Percentiles rank a stretch among this genome's conserved stretches.
These are phyloP conservation scores for Pelargonium citronellum DNA, from an alignment of 441 rosid genomes.

Conservation along the genomic window DNA sequence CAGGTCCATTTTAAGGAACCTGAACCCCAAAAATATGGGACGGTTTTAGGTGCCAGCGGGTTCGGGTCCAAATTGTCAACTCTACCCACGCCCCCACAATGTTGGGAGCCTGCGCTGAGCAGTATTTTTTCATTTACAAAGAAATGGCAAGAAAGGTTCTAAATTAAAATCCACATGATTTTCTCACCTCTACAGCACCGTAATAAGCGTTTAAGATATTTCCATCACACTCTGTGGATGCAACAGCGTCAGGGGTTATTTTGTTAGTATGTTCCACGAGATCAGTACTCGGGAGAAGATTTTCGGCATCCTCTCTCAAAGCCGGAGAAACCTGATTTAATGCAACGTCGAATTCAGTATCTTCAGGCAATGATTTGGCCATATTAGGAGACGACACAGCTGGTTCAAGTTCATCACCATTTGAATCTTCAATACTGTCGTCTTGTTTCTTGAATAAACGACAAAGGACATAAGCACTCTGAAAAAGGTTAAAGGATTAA, in stretches of 20 bases:
- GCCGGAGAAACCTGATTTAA: conserved; percentile 33
- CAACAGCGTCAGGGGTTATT: conserved; percentile 14
- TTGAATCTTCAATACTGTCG: not conserved
- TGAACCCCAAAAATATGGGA: too few species aligned
- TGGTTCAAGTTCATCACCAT: not conserved
- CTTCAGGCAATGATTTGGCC: not conserved
- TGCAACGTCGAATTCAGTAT: conserved; percentile 16
- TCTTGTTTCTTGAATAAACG: not conserved
- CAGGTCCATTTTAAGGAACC: too few species aligned
- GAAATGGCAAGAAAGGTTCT: not conserved
- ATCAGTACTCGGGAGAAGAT: conserved; percentile 14
- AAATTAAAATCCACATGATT: conserved; percentile 8
- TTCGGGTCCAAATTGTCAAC: too few species aligned
- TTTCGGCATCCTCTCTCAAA: conserved; percentile 16
- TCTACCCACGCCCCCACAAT: too few species aligned
- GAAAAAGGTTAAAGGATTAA: not conserved
- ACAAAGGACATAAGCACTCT: conserved; percentile 1
- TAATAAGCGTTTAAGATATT: too few species aligned
- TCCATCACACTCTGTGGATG: conserved; percentile 22
- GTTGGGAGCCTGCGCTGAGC: too few species aligned
- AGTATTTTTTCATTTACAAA: too few species aligned
- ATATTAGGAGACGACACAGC: not conserved
- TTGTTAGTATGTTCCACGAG: too few species aligned
- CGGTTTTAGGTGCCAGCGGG: too few species aligned
- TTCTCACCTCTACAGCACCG: conserved; percentile 40